A percentile compares a stretch with the other conserved stretches of the same genome.
Evolutionary conservation across 2,329 filamentous ascomycete species (phyloP).

Genomic region (Alternaria sp.): DNA sequence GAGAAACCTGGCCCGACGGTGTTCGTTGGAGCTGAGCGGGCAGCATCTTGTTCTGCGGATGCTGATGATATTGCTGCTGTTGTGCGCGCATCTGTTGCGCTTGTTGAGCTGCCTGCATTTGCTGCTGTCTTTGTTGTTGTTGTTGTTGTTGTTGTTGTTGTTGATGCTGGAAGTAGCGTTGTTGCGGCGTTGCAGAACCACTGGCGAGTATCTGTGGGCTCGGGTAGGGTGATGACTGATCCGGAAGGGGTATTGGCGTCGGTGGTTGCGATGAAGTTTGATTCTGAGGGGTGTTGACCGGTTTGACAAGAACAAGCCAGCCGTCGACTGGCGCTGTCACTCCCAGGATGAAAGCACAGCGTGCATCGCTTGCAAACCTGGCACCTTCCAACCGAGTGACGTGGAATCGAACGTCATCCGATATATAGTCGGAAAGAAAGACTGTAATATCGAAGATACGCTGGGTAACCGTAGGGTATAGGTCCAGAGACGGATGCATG

Average conservation of each 20-base stretch:
- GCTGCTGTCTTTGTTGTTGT: slow-evolving; percentile 39
- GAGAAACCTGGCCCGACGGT: slow-evolving; percentile 30
- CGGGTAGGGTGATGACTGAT: slow-evolving; percentile 29
- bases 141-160: slow-evolving; percentile 38
- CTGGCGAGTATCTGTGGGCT: slow-evolving; percentile 33
- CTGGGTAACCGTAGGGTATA: slow-evolving; percentile 48
- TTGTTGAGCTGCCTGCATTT: slow-evolving; percentile 34
- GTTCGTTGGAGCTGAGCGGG: slow-evolving; percentile 44
- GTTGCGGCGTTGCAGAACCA: slow-evolving; percentile 30
- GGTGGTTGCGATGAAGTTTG: slow-evolving; percentile 33
- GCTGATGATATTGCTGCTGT: slow-evolving; percentile 40
- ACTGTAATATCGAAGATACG: slow-evolving; percentile 57
- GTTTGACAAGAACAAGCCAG: slow-evolving; percentile 55
- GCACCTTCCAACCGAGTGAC: slow-evolving; percentile 41
- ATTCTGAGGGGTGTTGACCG: slow-evolving; percentile 28
- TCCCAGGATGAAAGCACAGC: slow-evolving; percentile 55
- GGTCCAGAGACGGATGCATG: slow-evolving; percentile 50
- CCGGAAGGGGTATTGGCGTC: slow-evolving; percentile 26
- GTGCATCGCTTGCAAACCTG: slow-evolving; percentile 43
- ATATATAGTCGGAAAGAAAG: slow-evolving; percentile 53
- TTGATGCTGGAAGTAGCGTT: slow-evolving; percentile 41
- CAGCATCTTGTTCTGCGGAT: slow-evolving; percentile 40
- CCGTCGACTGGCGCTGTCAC: slow-evolving; percentile 45
- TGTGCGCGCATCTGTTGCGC: slow-evolving; percentile 39
- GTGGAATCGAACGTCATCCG: slow-evolving; percentile 51